These are phyloP conservation scores for Hypoxylon lienhwacheense DNA, from an alignment of 495 filamentous ascomycete genomes.

Conservation along the genomic window DNA sequence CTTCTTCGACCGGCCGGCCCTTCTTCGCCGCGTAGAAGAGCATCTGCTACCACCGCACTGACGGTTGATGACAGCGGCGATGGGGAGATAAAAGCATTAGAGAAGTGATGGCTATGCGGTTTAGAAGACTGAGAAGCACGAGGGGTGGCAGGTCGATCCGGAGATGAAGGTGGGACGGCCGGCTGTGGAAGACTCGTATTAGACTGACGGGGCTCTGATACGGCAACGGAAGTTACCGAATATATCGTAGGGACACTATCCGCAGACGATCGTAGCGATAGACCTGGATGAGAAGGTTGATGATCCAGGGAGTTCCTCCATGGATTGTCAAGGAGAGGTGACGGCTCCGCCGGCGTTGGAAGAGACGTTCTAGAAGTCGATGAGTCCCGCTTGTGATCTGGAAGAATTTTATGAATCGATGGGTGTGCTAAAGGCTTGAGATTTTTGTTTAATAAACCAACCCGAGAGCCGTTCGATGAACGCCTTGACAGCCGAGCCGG, in stretches of 20 bases:
- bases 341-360: conserved; percentile 28
- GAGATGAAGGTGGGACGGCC: conserved; percentile 23
- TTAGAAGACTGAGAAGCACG: conserved; percentile 35
- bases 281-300: conserved; percentile 33
- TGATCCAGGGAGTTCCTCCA: conserved; percentile 38
- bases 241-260: conserved; percentile 43
- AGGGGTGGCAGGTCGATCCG: conserved; percentile 39
- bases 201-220: conserved; percentile 37
- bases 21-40: conserved; percentile 43
- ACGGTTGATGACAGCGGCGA: conserved; percentile 53
- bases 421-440: conserved; percentile 29
- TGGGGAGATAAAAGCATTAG: conserved; percentile 47
- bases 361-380: conserved; percentile 23
- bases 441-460: conserved; percentile 38
- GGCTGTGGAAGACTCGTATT: conserved; percentile 25
- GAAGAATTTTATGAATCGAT: conserved; percentile 28
- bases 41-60: conserved; percentile 50
- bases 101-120: conserved; percentile 42
- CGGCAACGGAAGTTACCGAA: conserved; percentile 37
- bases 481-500: conserved; percentile 35
- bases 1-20: conserved; percentile 36
- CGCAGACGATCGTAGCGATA: conserved; percentile 41
- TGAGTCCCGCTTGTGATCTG: conserved; percentile 16
- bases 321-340: conserved; percentile 40
- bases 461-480: conserved; percentile 43